phyloP scores from a whole-genome alignment of 1,139 yeast genomes.

The Suzukiozyma palmioleophila region DNA sequence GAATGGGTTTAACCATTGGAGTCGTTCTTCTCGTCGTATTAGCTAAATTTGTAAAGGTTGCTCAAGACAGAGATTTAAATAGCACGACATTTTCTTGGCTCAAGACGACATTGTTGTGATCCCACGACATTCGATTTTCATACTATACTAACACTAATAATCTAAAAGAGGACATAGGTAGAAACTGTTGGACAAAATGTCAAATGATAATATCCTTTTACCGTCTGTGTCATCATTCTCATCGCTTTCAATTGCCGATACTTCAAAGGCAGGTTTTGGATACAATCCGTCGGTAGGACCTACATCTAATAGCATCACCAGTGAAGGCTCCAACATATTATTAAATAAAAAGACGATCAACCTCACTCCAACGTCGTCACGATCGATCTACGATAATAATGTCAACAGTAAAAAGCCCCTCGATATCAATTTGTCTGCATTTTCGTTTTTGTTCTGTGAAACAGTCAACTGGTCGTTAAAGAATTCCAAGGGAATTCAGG shows the following conservation, averaged over 20 bases:
- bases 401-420: constrained; percentile 54
- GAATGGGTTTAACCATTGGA: no score
- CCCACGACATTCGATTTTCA: no score
- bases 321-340: constrained; percentile 31
- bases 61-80: no score
- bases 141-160: no score
- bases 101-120: no score
- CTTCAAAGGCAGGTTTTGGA: constrained; percentile 36
- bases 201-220: constrained; percentile 32
- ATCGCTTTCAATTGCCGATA: constrained; percentile 33
- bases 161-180: no score
- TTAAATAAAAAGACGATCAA: constrained; percentile 30
- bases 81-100: no score
- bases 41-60: no score
- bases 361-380: constrained; percentile 28
- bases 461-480: constrained; percentile 64
- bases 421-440: constrained; percentile 63
- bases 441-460: constrained; percentile 70
- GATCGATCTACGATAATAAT: constrained; percentile 64
- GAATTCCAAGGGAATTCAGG: constrained; percentile 66
- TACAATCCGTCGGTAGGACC: constrained; percentile 45
- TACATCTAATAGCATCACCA: constrained; percentile 34
- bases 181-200: constrained; percentile 15
- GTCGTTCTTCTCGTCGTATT: no score
- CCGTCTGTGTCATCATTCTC: constrained; percentile 37